Evolutionary conservation across 2,329 filamentous ascomycete species (phyloP).

Genomic region (Paraconiothyrium brasiliense): DNA sequence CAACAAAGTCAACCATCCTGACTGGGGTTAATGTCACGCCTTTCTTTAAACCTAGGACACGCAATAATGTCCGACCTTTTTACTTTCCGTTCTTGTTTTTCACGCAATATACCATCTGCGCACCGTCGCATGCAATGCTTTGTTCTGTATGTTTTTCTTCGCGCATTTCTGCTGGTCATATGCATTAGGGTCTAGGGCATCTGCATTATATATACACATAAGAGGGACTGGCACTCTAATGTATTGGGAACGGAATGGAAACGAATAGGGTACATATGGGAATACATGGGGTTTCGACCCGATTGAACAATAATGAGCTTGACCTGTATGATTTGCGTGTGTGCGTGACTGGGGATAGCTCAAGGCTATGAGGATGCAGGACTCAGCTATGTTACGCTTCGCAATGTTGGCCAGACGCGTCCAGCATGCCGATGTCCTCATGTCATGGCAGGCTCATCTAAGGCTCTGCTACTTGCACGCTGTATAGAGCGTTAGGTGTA

Average conservation of each 20-base stretch:
- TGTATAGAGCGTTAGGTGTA: background rate
- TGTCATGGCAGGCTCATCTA: background rate
- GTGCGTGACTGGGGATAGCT: too few relatives aligned
- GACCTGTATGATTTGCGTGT: background rate
- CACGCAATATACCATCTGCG: slow-evolving; percentile 12
- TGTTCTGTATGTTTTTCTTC: background rate
- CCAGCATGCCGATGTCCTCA: background rate
- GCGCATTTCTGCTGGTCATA: slow-evolving; percentile 1
- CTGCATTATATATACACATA: background rate
- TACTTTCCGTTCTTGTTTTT: background rate
- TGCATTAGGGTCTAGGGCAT: slow-evolving; percentile 5
- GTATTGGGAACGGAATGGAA: background rate
- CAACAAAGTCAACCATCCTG: slow-evolving; percentile 5
- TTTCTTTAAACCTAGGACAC: background rate
- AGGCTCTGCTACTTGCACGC: background rate
- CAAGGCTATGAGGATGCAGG: too few relatives aligned
- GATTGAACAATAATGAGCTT: background rate
- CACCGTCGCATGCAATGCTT: background rate
- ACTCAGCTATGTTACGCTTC: too few relatives aligned
- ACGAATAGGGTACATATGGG: background rate
- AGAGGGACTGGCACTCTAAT: background rate
- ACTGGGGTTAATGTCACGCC: background rate
- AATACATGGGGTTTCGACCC: background rate
- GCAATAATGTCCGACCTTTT: background rate
- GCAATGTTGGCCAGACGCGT: too few relatives aligned